Conservation (phyloP, 2,329 filamentous ascomycete species). For the Fusarium lateritium region DNA sequence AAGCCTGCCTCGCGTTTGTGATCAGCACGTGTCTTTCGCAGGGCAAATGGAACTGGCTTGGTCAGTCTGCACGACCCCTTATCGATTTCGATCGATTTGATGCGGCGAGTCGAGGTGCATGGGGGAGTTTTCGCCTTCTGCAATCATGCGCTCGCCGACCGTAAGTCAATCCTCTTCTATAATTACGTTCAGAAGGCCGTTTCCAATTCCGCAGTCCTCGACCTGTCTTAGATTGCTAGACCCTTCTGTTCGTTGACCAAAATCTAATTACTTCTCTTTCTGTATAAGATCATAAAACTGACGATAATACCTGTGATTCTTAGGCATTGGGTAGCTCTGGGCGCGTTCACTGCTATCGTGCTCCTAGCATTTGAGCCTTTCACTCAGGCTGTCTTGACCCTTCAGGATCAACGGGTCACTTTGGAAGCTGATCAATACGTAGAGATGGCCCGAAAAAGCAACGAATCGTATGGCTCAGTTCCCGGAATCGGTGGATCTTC, state of each 20-base stretch:
- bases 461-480: neutral
- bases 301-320: fast-evolving
- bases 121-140: constrained; percentile 24
- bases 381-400: constrained; percentile 9
- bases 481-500: neutral
- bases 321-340: constrained; percentile 23
- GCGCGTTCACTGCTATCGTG: constrained; percentile 5
- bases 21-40: constrained; percentile 35
- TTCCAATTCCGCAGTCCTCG: no score
- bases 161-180: constrained; percentile 6
- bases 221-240: no score
- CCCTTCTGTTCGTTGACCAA: no score
- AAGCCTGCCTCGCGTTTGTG: neutral
- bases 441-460: neutral
- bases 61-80: neutral
- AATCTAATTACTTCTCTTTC: no score
- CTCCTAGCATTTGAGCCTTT: constrained; percentile 27
- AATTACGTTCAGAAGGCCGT: no score
- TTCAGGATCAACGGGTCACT: neutral
- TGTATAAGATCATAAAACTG: no score
- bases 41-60: constrained; percentile 38
- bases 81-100: constrained; percentile 40
- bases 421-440: neutral
- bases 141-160: constrained; percentile 11
- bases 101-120: constrained; percentile 30